Evolutionary conservation across 345 rosid genomes (phyloP).

Genomic region (Euclidium syriacum): DNA sequence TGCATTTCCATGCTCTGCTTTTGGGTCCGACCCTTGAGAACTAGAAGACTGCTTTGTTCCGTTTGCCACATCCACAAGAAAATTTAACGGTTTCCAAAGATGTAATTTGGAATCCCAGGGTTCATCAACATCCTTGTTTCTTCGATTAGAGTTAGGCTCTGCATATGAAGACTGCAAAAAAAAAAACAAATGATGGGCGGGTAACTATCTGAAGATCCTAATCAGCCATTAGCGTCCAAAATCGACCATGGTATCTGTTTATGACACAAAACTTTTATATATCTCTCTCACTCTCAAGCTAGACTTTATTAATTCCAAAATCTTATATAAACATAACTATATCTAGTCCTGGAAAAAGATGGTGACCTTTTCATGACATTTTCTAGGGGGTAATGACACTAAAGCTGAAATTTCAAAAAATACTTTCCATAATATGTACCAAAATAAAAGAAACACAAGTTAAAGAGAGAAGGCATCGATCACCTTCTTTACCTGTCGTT

Average conservation of each 20-base stretch:
- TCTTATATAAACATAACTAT: not conserved
- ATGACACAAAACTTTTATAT: not conserved
- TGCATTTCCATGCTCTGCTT: constrained; percentile 35
- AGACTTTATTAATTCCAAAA: not conserved
- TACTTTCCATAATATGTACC: constrained; percentile 2
- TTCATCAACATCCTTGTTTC: constrained; percentile 40
- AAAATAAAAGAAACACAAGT: constrained; percentile 4
- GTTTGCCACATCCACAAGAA: constrained; percentile 92
- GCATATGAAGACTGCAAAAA: constrained; percentile 40
- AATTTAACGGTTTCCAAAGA: constrained; percentile 82
- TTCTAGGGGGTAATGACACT: not conserved
- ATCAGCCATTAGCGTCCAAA: not conserved
- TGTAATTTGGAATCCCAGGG: constrained; percentile 61
- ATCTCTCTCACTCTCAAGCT: not conserved
- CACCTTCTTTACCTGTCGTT: constrained; percentile 59
- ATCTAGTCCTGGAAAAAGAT: not conserved
- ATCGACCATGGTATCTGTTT: not conserved
- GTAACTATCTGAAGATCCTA: not conserved
- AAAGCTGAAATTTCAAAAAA: constrained; percentile 7
- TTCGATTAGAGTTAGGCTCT: constrained; percentile 42
- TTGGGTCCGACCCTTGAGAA: constrained; percentile 48
- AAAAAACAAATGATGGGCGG: not conserved
- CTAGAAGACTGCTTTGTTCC: constrained; percentile 68
- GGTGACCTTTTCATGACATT: not conserved
- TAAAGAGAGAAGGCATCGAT: constrained; percentile 8